Evolutionary conservation across 2,329 filamentous ascomycete species (phyloP).

Genomic region (Neopestalotiopsis sp.): DNA sequence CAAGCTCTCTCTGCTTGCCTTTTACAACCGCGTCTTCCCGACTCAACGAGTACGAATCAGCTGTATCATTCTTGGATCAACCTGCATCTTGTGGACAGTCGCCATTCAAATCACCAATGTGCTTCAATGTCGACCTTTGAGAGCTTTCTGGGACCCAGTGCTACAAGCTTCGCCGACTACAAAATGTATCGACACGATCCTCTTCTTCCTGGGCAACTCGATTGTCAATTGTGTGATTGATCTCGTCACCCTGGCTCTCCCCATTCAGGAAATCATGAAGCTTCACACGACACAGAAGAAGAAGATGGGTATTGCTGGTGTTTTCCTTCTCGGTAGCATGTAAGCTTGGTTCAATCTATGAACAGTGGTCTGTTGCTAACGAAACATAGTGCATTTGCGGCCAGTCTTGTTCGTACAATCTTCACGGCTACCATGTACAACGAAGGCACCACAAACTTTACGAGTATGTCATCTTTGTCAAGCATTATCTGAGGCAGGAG

Average conservation of each 20-base stretch:
- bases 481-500: neutral
- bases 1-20: slow-evolving; percentile 22
- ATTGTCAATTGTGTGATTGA: slow-evolving; percentile 10
- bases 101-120: slow-evolving; percentile 5
- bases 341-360: neutral
- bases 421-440: neutral
- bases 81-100: slow-evolving; percentile 5
- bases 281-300: neutral
- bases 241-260: slow-evolving; percentile 21
- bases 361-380: neutral
- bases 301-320: slow-evolving; percentile 17
- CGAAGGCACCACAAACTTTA: neutral
- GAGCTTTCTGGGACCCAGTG: neutral
- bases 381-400: slow-evolving; percentile 13
- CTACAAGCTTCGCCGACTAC: neutral
- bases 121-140: slow-evolving; percentile 8
- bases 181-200: slow-evolving; percentile 3
- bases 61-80: slow-evolving; percentile 10
- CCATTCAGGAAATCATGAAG: slow-evolving; percentile 19
- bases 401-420: slow-evolving; percentile 19
- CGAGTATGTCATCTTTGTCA: neutral
- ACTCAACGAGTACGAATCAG: slow-evolving; percentile 19
- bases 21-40: slow-evolving; percentile 22
- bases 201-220: neutral
- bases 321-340: slow-evolving; percentile 22